Base-by-base conservation (phyloP, 352 stramenopile genomes). In the Phytophthora citricola region DNA sequence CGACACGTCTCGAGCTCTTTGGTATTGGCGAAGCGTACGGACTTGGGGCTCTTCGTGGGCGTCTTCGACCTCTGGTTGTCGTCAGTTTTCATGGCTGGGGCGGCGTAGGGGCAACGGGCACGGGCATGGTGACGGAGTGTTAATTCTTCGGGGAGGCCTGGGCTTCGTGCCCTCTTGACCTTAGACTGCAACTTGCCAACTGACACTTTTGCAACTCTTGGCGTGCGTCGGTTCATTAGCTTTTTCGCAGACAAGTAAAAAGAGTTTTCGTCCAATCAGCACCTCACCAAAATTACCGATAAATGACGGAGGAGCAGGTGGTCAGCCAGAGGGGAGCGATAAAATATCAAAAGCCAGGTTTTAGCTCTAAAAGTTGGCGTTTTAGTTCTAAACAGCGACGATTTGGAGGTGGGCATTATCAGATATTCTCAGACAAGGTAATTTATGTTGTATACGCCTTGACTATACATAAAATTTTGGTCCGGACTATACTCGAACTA, bases 21-120 rank as follows among this genome's bases (percentile, higher is more conserved):
- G 2, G 63, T 69, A 58, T 59, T 73, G 27, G 79, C 75, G 40
- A 92, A 92, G 41, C 75, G 81, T 50, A 92, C 84, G 27, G 43
- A 60, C 67, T 77, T 78, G 47, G 45, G 32, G 17, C 40, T 69
- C 36, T 71, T 76, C 26, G 55, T n/a, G 31, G 53, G n/a, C 26
- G 22, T 55, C 58, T 24, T 27, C 1, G 38, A n/a, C 38, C 27
- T 46, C 40, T 65, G 31, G 45, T 62, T 53, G 32, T 24, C 50
- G 14, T 56, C 17, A 2, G 22, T 26, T 8, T 49, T 52, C 12
- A 34, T 17, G 32, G 40, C 17, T 36, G 27, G 29, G 6, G 12
- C 48, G 31, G 31, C 47, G 44, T 53, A 58, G 29, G 63, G 7
- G 43, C 39, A 4, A 69, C 57, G 15, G 29, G 31, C 8, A 36